phyloP scores from a whole-genome alignment of 2,329 filamentous ascomycete genomes.

The Cercospora nicotianae region DNA sequence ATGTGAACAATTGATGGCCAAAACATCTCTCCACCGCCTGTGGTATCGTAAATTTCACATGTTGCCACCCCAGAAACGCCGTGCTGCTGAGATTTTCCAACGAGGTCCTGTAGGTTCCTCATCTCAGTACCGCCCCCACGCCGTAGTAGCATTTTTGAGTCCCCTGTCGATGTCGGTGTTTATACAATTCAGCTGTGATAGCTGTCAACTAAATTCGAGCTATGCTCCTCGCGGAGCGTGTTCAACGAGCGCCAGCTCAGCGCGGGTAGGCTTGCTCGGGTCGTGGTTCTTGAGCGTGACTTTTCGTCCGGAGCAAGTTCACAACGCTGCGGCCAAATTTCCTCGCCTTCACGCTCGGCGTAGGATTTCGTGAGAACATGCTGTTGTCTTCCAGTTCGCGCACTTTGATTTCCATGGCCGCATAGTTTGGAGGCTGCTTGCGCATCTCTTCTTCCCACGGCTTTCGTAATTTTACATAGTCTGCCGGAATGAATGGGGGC shows the following conservation, averaged over 20 bases:
- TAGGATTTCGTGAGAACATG: constrained; percentile 27
- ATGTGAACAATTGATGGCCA: constrained; percentile 1
- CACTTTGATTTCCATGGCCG: constrained; percentile 35
- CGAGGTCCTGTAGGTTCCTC: background rate
- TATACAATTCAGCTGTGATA: background rate
- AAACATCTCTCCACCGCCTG: background rate
- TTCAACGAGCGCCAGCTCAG: background rate
- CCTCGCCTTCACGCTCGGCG: constrained; percentile 38
- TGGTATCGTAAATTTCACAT: constrained; percentile 9
- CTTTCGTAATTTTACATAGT: constrained; percentile 34
- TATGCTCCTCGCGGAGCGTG: background rate
- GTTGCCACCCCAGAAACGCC: background rate
- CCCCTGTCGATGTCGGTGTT: background rate
- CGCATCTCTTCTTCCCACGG: constrained; percentile 39
- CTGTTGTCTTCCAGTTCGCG: constrained; percentile 35
- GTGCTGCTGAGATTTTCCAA: constrained; percentile 1
- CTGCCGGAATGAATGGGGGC: constrained; percentile 37
- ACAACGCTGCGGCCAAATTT: constrained; percentile 39
- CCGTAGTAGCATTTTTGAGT: background rate
- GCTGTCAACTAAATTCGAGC: background rate
- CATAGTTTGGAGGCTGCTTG: constrained; percentile 27
- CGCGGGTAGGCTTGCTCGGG: constrained; percentile 12
- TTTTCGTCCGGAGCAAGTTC: constrained; percentile 38
- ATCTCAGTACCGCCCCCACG: background rate
- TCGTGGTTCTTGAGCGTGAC: constrained; percentile 20